Base-by-base conservation (phyloP, 768 basidiomycete genomes). In the Fomitopsis pulvina region DNA sequence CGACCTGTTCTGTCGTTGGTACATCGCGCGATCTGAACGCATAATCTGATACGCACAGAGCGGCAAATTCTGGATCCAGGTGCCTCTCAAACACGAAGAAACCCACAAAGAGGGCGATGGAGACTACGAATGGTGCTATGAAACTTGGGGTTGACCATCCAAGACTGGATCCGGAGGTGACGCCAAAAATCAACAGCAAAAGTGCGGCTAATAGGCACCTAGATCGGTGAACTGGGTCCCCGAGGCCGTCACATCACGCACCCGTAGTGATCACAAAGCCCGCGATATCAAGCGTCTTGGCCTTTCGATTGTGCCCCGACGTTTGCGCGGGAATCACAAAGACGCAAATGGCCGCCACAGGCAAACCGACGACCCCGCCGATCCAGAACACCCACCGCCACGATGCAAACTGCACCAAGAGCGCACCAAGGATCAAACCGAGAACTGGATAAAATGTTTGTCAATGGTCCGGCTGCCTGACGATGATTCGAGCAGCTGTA, bases 351-450 rank as follows among this genome's bases (percentile, higher is more conserved):
- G 41, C 41, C 6, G 11, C 41, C 57, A 56, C 14, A 65, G 42
- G 34, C 14, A 37, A 37, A 28, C 57, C 57, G 28, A 74, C 52
- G 52, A 73, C 68, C 26, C 69, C 63, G 14, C 68, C 62, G 48
- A 73, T 63, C 45, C 65, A 71, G 60, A 75, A 74, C 39, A 71
- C 67, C 71, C 71, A 71, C 16, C 51, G 57, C 67, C 71, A 73
- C 9, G 61, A 55, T 2, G 63, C 58, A 26, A 53, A 58, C 34
- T 58, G 28, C 37, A 66, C 63, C 52, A 69, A 63, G 25, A 66
- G 16, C 1, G 63, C 69, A 34, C 68, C 67, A 5, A 69, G 60
- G 27, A 68, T 45, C 18, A 62, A 50, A 11, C 66, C 66, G 18
- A 60, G 42, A 2, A 63, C 62, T 64, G 28, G 20, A 47, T n/a